Base-by-base conservation (phyloP, 2,329 filamentous ascomycete genomes). In the Sporothrix luriei region DNA sequence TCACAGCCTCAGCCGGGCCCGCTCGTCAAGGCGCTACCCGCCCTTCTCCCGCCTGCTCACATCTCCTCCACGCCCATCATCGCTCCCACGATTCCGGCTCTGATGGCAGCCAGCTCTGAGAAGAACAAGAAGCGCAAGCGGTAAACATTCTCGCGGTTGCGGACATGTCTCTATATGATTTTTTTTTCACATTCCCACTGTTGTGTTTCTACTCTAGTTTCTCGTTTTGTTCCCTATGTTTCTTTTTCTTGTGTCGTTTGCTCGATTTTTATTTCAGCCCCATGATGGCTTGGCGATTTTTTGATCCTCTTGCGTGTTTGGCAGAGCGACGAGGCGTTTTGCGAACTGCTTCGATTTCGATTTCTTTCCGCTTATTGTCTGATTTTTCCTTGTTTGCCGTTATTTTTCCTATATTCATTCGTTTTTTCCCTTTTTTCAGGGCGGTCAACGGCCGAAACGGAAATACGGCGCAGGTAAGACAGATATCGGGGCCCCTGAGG, bases 91-190 rank as follows among this genome's bases (percentile, higher is more conserved):
- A 69, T 72, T n/a, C 69, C 73, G 11, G 66, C 55, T 7, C 71
- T 74, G 71, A 68, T 72, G 55, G 54, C 71, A 54, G 67, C 70
- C n/a, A 69, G 72, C 26, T 71, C 74, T 13, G 86, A 88, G 75
- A 88, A 88, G 77, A 83, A 80, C 74, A 88, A 88, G 81, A 88
- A 88, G 80, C 84, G 86, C 71, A 88, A 88, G 81, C 81, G 86
- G 80, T 88, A 52, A 71, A 51, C 29, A 33, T 3, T 21, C 55
- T 64, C 4, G 7, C n/a, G 19, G 11, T 9, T n/a, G 11, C 11
- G 9, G 46, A 4, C 38, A 21, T 48, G n/a, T 43, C 57, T 48
- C 33, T 61, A 68, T 68, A 40, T 68, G 33, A 26, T 51, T 21
- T 51, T 65, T 21, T 11, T 43, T 33, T 33, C 33, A 33, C 33